Evolutionary conservation across 345 rosid species (phyloP).

Genomic region (Capsella bursapastoris): DNA sequence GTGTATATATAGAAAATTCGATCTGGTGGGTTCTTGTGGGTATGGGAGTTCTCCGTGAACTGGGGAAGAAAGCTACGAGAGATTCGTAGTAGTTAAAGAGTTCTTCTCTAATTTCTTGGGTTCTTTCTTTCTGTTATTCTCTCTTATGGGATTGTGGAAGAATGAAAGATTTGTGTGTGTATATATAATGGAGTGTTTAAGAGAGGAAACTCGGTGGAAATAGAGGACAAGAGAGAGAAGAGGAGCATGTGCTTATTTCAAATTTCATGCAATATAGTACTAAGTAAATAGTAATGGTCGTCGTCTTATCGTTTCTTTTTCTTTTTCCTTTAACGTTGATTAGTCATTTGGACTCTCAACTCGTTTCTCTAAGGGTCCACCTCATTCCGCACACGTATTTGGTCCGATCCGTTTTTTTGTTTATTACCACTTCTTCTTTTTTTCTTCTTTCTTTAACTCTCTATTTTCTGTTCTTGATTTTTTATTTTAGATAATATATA

Average conservation of each 20-base stretch:
- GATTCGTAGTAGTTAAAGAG: constrained; percentile 10
- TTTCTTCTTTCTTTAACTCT: too few species aligned
- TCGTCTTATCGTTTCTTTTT: constrained; percentile 21
- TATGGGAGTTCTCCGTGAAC: constrained; percentile 15
- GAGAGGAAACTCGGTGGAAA: constrained; percentile 53
- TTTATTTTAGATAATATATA: neutral
- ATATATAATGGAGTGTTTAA: constrained; percentile 31
- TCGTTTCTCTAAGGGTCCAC: constrained; percentile 37
- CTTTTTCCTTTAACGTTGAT: neutral
- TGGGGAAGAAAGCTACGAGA: constrained; percentile 31
- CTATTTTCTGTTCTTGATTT: neutral
- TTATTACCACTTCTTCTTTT: neutral
- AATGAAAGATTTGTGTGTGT: constrained; percentile 23
- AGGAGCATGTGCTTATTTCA: constrained; percentile 41
- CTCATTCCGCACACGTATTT: constrained; percentile 32
- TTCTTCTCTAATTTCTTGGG: neutral
- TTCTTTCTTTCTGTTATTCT: constrained; percentile 11
- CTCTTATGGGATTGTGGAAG: constrained; percentile 29
- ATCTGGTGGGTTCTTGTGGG: constrained; percentile 26
- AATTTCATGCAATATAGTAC: constrained; percentile 36
- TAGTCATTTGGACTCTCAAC: constrained; percentile 16
- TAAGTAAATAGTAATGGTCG: neutral
- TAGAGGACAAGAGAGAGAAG: constrained; percentile 12
- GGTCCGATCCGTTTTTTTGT: constrained; percentile 1
- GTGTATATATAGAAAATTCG: neutral